Conservation (phyloP, 176 grass and related monocot genomes). For the Canna indica region DNA sequence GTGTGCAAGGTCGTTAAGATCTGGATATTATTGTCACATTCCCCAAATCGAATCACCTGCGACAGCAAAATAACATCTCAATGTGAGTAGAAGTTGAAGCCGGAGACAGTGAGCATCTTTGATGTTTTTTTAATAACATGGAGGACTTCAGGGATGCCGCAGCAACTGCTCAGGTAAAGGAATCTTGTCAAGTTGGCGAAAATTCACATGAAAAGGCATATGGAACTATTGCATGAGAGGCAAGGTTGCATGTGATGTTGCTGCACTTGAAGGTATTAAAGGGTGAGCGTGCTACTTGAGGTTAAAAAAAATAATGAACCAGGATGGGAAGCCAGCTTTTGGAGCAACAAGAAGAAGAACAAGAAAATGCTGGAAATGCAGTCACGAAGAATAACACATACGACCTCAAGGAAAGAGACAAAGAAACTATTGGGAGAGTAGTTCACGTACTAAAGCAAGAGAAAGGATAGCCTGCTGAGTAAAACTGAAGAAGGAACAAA, state of each 20-base stretch:
- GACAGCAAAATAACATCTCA: slow-evolving; percentile 31
- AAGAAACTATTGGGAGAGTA: too few relatives aligned
- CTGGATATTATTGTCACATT: slow-evolving; percentile 56
- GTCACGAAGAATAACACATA: not conserved
- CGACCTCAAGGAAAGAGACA: too few relatives aligned
- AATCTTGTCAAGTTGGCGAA: slow-evolving; percentile 35
- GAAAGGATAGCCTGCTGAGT: not conserved
- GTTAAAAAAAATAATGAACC: not conserved
- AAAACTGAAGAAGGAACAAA: not conserved
- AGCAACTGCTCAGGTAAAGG: slow-evolving; percentile 30
- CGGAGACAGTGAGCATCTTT: slow-evolving; percentile 44
- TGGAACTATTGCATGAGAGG: not conserved
- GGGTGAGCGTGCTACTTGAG: not conserved
- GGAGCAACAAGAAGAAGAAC: not conserved
- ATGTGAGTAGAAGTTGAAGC: slow-evolving; percentile 21
- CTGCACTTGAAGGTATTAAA: not conserved
- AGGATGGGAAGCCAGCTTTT: not conserved
- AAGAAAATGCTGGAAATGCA: not conserved
- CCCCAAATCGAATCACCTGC: slow-evolving; percentile 41
- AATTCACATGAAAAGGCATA: slow-evolving; percentile 24
- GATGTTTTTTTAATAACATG: slow-evolving; percentile 25
- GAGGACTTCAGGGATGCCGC: slow-evolving; percentile 43
- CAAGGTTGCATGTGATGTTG: not conserved
- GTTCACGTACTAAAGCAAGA: not conserved
- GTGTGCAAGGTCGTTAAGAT: slow-evolving; percentile 37